A percentile compares a stretch with the other conserved stretches of the same genome.
phyloP scores from a whole-genome alignment of 805 yeast species.

The Candida insectorum region DNA sequence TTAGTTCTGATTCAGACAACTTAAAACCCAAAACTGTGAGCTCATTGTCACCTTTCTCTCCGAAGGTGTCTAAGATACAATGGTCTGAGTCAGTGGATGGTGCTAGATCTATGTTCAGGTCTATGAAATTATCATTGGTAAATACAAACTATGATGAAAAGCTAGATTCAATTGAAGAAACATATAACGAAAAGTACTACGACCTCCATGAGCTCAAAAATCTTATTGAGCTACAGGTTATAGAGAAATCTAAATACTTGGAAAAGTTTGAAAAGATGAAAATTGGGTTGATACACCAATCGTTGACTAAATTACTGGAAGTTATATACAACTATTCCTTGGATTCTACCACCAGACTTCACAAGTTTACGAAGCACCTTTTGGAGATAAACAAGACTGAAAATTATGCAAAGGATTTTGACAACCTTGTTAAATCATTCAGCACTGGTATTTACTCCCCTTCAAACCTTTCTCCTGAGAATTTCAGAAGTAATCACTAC shows the following conservation, averaged over 20 bases:
- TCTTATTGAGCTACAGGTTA: constrained; percentile 27
- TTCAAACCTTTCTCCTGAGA: constrained; percentile 27
- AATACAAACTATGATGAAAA: constrained; percentile 27
- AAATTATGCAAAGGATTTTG: constrained; percentile 22
- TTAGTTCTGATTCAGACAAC: too few relatives aligned
- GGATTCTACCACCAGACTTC: constrained; percentile 21
- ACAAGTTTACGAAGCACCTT: constrained; percentile 20
- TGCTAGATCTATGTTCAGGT: constrained; percentile 21
- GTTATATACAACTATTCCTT: constrained; percentile 25
- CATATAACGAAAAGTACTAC: constrained; percentile 33
- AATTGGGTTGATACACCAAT: constrained; percentile 29
- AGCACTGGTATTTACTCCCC: constrained; percentile 41
- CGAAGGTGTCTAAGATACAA: too few relatives aligned
- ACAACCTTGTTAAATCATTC: constrained; percentile 19
- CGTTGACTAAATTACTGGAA: constrained; percentile 32
- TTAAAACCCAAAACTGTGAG: neutral
- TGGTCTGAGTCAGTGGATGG: neutral
- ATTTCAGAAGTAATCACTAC: constrained; percentile 16
- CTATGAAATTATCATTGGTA: constrained; percentile 27
- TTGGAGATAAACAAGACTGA: constrained; percentile 17
- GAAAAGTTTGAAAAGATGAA: constrained; percentile 34
- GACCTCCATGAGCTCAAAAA: constrained; percentile 29
- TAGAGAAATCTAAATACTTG: constrained; percentile 17
- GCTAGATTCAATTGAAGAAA: constrained; percentile 23
- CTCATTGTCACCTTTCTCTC: neutral